Base-by-base conservation (phyloP, 371 early-diverging fungal genomes). In the Mucor lusitanicus region DNA sequence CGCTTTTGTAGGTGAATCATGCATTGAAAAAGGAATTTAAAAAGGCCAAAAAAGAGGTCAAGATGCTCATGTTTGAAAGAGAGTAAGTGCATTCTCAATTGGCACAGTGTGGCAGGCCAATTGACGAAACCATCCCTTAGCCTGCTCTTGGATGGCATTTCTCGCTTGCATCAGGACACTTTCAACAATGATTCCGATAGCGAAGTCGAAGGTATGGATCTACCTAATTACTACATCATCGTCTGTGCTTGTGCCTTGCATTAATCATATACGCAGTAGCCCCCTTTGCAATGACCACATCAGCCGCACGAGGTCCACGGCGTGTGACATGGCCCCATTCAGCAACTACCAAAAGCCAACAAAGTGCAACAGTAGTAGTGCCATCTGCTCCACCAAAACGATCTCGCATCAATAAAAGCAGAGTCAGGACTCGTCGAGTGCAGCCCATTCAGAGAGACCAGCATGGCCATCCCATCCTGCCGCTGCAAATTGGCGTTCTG, bases 401-500 rank as follows among this genome's bases (percentile, higher is more conserved):
- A 30, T 72, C 83, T 21, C 78, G 77, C 48, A 69, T 77, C 11
- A 74, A 74, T 17, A 67, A 70, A 25, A 63, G 78, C 40, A 75
- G 75, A 12, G 67, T 68, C 1, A 81, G 74, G 35, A 77, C 70
- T 44, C 74, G 73, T 56, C 68, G 76, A 64, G 82, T 86, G 25
- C 92, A 89, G 63, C 85, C 80, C 15, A 87, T 93, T 32, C 84
- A 87, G 35, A 73, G 81, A 21, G 92, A 92, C 70, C 87, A 84
- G 32, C 37, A 82, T 3, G 95, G 97, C 7, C 74, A 85, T 35
- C 87, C 91, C 25, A 84, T 85, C 23, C 73, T 96, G 56, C 97
- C 97, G 0, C 84, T 93, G 50, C 86, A 89, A 58, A 83, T 94
- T 21, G 97, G 96, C 13, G 89, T 93, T n/a, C 76, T 94, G 19